Evolutionary conservation across 768 basidiomycete species (phyloP).

Genomic region (Pholiota microspora): DNA sequence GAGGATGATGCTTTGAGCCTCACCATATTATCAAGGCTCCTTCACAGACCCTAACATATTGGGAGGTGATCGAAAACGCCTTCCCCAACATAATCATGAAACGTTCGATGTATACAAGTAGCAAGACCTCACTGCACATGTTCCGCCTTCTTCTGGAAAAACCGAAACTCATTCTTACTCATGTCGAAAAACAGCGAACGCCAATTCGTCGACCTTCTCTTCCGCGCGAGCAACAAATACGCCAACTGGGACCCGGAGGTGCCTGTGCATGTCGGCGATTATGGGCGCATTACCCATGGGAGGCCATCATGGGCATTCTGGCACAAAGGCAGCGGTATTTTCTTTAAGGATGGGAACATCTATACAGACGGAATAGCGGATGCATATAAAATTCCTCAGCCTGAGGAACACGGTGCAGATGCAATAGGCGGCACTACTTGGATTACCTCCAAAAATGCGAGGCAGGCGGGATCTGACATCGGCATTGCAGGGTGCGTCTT

Average conservation of each 20-base stretch:
- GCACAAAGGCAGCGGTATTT: slow-evolving; percentile 5
- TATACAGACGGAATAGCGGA: neutral
- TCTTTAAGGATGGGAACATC: neutral
- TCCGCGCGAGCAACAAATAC: slow-evolving; percentile 26
- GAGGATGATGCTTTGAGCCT: too few species aligned
- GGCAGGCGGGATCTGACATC: neutral
- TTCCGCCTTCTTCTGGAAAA: too few species aligned
- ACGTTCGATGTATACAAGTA: too few species aligned
- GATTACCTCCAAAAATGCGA: neutral
- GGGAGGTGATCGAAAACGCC: too few species aligned
- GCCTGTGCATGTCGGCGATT: slow-evolving; percentile 27
- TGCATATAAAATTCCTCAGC: neutral
- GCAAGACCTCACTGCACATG: too few species aligned
- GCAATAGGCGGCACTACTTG: neutral
- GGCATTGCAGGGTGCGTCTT: neutral
- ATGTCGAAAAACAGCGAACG: slow-evolving; percentile 18
- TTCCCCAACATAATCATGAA: too few species aligned
- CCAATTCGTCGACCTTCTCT: slow-evolving; percentile 29
- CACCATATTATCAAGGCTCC: too few species aligned
- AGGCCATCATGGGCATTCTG: slow-evolving; percentile 19
- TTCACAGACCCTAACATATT: too few species aligned
- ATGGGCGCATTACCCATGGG: slow-evolving; percentile 23
- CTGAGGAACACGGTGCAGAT: neutral
- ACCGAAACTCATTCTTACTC: neutral
- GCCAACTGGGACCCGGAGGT: slow-evolving; percentile 33